Base-by-base conservation (phyloP, 2,329 filamentous ascomycete genomes). In the Beauveria rudraprayagi region DNA sequence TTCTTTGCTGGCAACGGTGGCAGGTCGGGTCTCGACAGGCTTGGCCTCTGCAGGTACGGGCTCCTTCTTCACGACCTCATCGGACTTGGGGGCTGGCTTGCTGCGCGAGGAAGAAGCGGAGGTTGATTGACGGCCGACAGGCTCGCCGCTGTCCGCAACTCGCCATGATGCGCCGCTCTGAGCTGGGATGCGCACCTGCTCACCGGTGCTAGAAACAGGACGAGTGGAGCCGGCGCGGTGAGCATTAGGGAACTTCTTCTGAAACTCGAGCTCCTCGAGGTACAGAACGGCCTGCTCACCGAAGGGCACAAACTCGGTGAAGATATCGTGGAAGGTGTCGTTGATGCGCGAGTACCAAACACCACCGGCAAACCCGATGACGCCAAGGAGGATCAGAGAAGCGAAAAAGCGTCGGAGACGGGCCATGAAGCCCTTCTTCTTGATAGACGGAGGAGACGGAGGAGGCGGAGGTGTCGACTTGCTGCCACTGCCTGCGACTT, bases 241-340 rank as follows among this genome's bases (percentile, higher is more conserved):
- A 66, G 75, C 77, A 70, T 75, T 78, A 67, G 77, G 83, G 78
- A 96, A 97, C 62, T 90, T 87, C 76, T 89, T 92, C 72, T 89
- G 86, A 79, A 96, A 97, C 70, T 97, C 92, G 67, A 89, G 85
- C 77, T 99, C 94, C 76, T 99, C 94, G 57, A 99, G 87, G 77
- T 96, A 97, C 28, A 96, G 85, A 51, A 99, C 93, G 19, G 89
- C 89, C 72, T 96, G 91, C 77, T 99, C 94, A 69, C 92, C 94
- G 67, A 90, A 96, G 24, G 94, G 94, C 19, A 99, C 78, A 74
- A 93, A 99, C 77, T 97, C 92, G 69, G 92, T 97, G 78, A 99
- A 99, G 80, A 97, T 94, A 76, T 99, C 94, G 77, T 99, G 93
- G 83, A 97, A 99, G 77, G 91, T 96, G 80, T 99, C 94, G 71